A percentile compares a stretch with the other conserved stretches of the same genome.
Evolutionary conservation across 176 grass and related monocot species (phyloP).

Genomic region (Canna indica): DNA sequence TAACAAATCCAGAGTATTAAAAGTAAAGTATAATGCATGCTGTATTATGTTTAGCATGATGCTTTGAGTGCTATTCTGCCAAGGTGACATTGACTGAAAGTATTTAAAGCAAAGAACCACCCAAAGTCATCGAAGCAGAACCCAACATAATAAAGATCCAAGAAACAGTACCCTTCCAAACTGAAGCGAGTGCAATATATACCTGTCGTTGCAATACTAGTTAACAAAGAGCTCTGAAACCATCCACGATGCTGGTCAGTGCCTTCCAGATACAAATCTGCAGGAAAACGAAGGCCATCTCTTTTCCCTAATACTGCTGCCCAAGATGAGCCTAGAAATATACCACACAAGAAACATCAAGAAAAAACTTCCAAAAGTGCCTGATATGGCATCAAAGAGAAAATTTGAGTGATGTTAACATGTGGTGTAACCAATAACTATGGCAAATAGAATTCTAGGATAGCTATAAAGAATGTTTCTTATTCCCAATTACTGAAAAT

Average conservation of each 20-base stretch:
- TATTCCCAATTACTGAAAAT: too few relatives aligned
- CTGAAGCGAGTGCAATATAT: conserved; percentile 2
- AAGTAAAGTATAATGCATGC: neutral
- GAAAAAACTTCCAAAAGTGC: conserved; percentile 16
- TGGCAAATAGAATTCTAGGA: too few relatives aligned
- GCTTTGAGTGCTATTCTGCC: neutral
- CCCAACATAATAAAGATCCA: neutral
- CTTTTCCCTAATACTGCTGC: conserved; percentile 82
- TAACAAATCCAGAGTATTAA: neutral
- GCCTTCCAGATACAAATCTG: conserved; percentile 94
- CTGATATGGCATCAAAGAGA: neutral
- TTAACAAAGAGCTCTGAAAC: conserved; percentile 95
- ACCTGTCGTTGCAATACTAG: conserved; percentile 96
- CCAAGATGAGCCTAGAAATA: conserved; percentile 68
- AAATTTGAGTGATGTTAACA: neutral
- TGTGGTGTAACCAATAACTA: neutral
- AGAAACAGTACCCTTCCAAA: neutral
- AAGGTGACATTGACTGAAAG: neutral
- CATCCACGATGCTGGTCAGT: conserved; percentile 95
- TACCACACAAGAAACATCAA: neutral
- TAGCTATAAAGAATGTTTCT: neutral
- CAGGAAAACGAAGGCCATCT: conserved; percentile 61
- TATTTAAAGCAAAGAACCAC: neutral
- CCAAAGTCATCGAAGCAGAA: neutral
- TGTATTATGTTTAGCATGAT: neutral